These are phyloP conservation scores for Phialophora expanda DNA, from an alignment of 2,329 filamentous ascomycete genomes.

Conservation along the genomic window DNA sequence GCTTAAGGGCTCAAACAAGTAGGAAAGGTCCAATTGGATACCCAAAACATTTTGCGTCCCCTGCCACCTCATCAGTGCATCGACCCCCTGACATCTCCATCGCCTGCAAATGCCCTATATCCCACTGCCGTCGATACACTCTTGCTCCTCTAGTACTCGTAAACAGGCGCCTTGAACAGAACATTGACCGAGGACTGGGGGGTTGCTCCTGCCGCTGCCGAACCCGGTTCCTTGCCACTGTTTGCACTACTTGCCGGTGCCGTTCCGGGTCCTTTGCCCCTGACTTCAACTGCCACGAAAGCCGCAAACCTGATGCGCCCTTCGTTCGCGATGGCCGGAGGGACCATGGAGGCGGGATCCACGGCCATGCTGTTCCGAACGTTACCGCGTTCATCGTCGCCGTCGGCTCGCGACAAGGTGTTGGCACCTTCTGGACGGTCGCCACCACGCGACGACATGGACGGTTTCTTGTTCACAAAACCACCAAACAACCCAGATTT, in stretches of 20 bases:
- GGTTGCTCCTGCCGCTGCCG: conserved; percentile 28
- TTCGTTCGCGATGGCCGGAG: conserved; percentile 37
- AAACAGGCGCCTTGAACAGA: conserved; percentile 76
- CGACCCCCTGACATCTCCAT: neutral
- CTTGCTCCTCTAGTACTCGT: conserved; percentile 43
- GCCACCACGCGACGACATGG: conserved; percentile 29
- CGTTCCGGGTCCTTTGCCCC: conserved; percentile 58
- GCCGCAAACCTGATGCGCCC: conserved; percentile 73
- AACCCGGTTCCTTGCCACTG: conserved; percentile 30
- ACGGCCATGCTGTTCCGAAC: conserved; percentile 31
- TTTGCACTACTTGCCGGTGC: conserved; percentile 17
- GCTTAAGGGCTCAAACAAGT: conserved; percentile 13
- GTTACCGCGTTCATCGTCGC: conserved; percentile 30
- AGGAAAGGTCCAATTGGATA: conserved; percentile 9
- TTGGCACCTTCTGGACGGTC: conserved; percentile 40
- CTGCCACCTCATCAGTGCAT: neutral
- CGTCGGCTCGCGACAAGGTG: conserved; percentile 22
- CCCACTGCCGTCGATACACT: neutral
- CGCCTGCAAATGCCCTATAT: conserved; percentile 1
- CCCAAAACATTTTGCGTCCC: conserved; percentile 4
- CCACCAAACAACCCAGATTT: conserved; percentile 50
- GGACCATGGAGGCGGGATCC: conserved; percentile 25
- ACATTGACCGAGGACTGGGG: conserved; percentile 58
- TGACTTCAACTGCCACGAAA: conserved; percentile 75
- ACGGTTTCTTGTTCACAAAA: conserved; percentile 48